Evolutionary conservation across 257 asterid species (phyloP).

Genomic region (Catharanthus roseus): DNA sequence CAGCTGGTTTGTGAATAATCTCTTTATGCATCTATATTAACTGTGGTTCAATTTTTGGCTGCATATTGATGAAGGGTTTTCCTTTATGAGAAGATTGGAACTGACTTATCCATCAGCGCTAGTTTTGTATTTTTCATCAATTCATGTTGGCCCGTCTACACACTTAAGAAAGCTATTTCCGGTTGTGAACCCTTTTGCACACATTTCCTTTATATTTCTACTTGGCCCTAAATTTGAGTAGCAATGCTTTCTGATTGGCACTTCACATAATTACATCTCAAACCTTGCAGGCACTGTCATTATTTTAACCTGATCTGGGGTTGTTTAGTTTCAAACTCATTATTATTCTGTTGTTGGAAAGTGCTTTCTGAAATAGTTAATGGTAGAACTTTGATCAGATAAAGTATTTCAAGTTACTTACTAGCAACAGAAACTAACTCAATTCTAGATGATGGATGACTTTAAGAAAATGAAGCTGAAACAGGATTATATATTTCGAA

Average conservation of each 20-base stretch:
- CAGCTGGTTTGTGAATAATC: neutral
- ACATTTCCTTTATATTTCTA: neutral
- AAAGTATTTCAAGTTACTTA: neutral
- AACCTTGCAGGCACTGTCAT: neutral
- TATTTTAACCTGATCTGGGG: neutral
- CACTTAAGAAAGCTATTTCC: neutral
- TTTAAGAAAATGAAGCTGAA: neutral
- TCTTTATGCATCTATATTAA: neutral
- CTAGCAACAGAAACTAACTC: neutral
- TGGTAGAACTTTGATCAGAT: neutral
- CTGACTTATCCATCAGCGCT: neutral
- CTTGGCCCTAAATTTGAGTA: neutral
- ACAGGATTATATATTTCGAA: too few species aligned
- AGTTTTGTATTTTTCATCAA: neutral
- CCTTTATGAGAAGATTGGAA: neutral
- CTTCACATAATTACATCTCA: neutral
- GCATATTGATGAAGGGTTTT: neutral
- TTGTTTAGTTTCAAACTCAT: neutral
- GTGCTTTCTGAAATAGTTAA: neutral
- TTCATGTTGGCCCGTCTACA: too few species aligned
- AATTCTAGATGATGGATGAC: neutral
- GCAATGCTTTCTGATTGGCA: neutral
- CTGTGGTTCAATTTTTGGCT: neutral
- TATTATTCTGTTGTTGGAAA: neutral
- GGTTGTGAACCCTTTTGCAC: neutral